Conservation (phyloP, 1,139 yeast species). For the Pichia sp. region DNA sequence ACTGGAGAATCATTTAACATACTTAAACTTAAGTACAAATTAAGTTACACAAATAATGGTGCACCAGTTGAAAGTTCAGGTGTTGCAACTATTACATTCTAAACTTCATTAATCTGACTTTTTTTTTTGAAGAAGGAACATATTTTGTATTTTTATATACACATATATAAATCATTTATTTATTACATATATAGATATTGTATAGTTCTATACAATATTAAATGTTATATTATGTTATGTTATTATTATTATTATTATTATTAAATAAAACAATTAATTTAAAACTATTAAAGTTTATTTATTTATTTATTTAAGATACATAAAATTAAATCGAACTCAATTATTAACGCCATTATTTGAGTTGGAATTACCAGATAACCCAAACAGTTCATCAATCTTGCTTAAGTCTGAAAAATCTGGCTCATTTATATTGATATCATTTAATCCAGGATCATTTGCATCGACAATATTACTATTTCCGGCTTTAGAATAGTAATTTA, state of each 20-base stretch:
- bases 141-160: not conserved
- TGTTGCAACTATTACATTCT: constrained; percentile 32
- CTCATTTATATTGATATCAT: not conserved
- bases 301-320: not conserved
- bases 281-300: not conserved
- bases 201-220: too few species aligned
- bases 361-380: not conserved
- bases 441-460: not conserved
- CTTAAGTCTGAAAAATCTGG: constrained; percentile 11
- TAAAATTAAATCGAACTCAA: not conserved
- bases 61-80: constrained; percentile 50
- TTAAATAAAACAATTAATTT: not conserved
- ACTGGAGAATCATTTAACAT: constrained; percentile 33
- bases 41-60: constrained; percentile 49
- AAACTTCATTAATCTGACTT: too few species aligned
- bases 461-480: not conserved
- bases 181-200: too few species aligned
- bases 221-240: not conserved
- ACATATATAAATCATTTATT: too few species aligned
- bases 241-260: not conserved
- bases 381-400: constrained; percentile 15
- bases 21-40: constrained; percentile 79
- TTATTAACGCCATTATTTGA: constrained; percentile 1
- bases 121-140: too few species aligned
- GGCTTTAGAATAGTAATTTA: constrained; percentile 1